Conservation (phyloP, 1,139 yeast genomes). For the Zygosaccharomyces sapae region DNA sequence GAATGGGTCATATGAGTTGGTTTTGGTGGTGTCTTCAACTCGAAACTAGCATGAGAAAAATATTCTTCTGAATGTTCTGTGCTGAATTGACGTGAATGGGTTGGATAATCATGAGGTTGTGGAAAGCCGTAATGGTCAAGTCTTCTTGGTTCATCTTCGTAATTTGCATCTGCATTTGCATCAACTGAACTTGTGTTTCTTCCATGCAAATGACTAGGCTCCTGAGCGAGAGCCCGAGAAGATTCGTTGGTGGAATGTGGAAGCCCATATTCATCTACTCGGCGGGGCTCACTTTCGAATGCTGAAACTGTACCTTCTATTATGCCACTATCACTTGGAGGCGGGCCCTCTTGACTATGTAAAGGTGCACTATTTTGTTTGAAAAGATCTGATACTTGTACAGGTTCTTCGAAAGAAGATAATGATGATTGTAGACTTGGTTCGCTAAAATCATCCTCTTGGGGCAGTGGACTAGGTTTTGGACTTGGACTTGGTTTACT, state of each 20-base stretch:
- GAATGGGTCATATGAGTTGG: not conserved
- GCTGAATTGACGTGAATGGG: not conserved
- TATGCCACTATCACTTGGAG: not conserved
- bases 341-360: not conserved
- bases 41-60: not conserved
- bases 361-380: conserved; percentile 2
- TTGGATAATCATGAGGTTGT: not conserved
- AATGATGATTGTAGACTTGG: conserved; percentile 7
- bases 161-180: not conserved
- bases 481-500: conserved; percentile 2
- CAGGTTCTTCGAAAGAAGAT: conserved; percentile 20
- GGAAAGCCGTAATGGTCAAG: not conserved
- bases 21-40: conserved; percentile 2
- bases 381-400: conserved; percentile 17
- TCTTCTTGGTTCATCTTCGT: conserved; percentile 2
- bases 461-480: conserved; percentile 1
- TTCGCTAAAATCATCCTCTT: conserved; percentile 5
- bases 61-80: not conserved
- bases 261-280: not conserved
- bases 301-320: not conserved
- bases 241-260: not conserved
- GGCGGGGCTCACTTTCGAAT: conserved; percentile 2
- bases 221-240: not conserved
- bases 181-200: not conserved
- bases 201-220: not conserved